Evolutionary conservation across 192 early-diverging fungal species (phyloP).

Genomic region (Coemansia sp.): DNA sequence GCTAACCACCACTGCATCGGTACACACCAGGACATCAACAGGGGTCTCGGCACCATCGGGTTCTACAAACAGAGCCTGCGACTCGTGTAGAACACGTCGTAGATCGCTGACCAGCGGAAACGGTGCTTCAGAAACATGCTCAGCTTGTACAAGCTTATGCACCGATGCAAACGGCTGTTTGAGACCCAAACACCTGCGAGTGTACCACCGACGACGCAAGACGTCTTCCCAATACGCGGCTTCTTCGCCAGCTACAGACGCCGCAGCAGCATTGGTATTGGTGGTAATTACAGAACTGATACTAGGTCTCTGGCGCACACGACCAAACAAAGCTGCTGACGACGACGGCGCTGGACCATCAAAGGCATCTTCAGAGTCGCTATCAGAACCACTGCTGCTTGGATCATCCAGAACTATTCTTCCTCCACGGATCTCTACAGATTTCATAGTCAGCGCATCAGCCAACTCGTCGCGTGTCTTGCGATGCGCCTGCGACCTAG

Average conservation of each 20-base stretch:
- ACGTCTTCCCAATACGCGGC: constrained; percentile 36
- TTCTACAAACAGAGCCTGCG: constrained; percentile 1
- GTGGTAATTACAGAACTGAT: background rate
- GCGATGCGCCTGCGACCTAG: constrained; percentile 32
- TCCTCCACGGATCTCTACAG: constrained; percentile 52
- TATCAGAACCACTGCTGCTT: constrained; percentile 20
- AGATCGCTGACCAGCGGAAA: constrained; percentile 47
- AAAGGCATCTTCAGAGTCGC: constrained; percentile 2
- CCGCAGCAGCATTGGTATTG: background rate
- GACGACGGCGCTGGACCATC: background rate
- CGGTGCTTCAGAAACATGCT: constrained; percentile 23
- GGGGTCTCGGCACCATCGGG: background rate
- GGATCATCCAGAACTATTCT: constrained; percentile 51
- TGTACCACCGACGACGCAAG: constrained; percentile 45
- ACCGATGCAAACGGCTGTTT: constrained; percentile 44
- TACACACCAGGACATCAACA: constrained; percentile 36
- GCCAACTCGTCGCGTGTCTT: constrained; percentile 34
- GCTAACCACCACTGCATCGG: constrained; percentile 36
- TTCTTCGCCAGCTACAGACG: background rate
- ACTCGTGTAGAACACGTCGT: constrained; percentile 34
- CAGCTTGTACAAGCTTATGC: constrained; percentile 40
- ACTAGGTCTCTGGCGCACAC: background rate
- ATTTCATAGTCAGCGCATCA: constrained; percentile 52
- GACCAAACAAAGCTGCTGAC: background rate
- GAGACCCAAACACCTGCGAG: constrained; percentile 36